Evolutionary conservation across 1,284 basidiomycete genomes (phyloP).

Genomic region (Ganoderma resinaceum): DNA sequence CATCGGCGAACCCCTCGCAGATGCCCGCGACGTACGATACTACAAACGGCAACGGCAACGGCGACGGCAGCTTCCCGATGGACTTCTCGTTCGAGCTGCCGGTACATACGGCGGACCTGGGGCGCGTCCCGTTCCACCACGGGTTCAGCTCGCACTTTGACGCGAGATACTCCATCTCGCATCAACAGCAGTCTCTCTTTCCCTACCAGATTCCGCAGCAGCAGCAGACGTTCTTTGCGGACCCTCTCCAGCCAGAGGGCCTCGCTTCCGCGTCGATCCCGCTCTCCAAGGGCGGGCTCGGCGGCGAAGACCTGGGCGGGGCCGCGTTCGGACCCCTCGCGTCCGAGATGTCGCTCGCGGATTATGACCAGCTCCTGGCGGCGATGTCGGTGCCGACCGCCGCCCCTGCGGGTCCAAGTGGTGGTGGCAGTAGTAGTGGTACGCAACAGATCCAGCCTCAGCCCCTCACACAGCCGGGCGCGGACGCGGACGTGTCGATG

Average conservation of each 20-base stretch:
- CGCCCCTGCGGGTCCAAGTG: not conserved
- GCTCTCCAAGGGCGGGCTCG: not conserved
- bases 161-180: not conserved
- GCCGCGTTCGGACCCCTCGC: not conserved
- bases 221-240: not conserved
- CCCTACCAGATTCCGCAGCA: not conserved
- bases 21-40: not conserved
- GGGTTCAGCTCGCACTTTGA: conserved; percentile 20
- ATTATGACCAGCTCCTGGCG: conserved; percentile 14
- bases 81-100: conserved; percentile 23
- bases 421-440: too few species aligned
- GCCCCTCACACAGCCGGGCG: not conserved
- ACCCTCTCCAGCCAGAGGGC: not conserved
- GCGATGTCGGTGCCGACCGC: conserved; percentile 11
- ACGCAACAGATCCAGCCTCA: not conserved
- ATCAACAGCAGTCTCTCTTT: not conserved
- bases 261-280: not conserved
- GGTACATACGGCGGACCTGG: conserved; percentile 25
- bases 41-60: not conserved
- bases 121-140: conserved; percentile 23
- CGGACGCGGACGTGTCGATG: conserved; percentile 10
- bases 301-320: not conserved
- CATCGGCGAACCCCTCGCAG: not conserved
- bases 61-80: not conserved
- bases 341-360: conserved; percentile 7